phyloP scores from a whole-genome alignment of 148 eudicot genomes.

The Gaultheria prostrata region DNA sequence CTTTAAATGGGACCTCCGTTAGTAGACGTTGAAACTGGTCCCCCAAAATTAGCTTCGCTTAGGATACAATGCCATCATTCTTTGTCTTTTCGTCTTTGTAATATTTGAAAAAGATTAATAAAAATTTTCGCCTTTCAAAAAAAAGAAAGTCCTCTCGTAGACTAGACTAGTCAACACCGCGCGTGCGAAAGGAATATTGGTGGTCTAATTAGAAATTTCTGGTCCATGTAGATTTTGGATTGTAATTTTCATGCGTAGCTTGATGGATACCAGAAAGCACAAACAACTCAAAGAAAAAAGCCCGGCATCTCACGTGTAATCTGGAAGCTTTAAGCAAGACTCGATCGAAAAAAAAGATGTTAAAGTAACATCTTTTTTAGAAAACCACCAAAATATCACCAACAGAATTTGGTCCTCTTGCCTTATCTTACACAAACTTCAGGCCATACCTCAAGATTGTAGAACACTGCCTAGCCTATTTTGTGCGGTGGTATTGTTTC shows the following conservation, averaged over 20 bases:
- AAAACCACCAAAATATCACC: neutral
- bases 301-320: neutral
- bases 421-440: neutral
- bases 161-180: neutral
- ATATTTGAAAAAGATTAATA: too few species aligned
- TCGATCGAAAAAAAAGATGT: neutral
- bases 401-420: slow-evolving; percentile 1
- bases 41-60: too few species aligned
- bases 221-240: neutral
- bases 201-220: neutral
- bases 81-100: too few species aligned
- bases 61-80: too few species aligned
- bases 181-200: neutral
- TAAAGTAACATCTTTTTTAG: neutral
- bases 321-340: neutral
- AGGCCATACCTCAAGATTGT: neutral
- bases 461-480: too few species aligned
- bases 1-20: too few species aligned
- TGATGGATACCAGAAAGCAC: too few species aligned
- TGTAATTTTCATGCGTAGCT: neutral
- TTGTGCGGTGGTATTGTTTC: too few species aligned
- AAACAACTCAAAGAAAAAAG: neutral
- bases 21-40: too few species aligned
- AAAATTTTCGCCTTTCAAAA: too few species aligned
- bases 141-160: too few species aligned